Evolutionary conservation across 306 rosid genomes (phyloP), one percentile per base, ranked within the genome.

Genomic region (Sesbania bispinosa): DNA sequence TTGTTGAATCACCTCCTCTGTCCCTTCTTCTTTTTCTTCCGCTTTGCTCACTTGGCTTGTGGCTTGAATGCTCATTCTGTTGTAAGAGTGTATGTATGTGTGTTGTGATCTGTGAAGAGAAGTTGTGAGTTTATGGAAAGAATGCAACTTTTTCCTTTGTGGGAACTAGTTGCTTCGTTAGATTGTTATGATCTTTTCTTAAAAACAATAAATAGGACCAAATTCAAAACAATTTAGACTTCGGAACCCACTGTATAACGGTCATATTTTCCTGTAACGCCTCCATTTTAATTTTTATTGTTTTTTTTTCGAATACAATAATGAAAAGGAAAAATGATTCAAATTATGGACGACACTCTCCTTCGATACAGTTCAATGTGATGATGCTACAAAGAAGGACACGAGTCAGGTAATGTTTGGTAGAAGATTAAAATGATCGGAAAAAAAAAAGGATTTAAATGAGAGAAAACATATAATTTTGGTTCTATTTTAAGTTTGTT

Each of bases 41-140:
- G 35, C 30, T 48, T 65, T 63, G 35, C 43, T 29, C 35, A 58
- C 74, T 69, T 38, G 73, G 73, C 41, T 50, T 62, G 66, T 18
- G 60, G 48, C 72, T 86, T 59, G 76, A 79, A 50, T 74, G 74
- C 14, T 72, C 24, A 55, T 48, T 27, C 21, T 75, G 41, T n/a
- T 66, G 64, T 8, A 26, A 54, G 61, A n/a, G n/a, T n/a, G n/a
- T n/a, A n/a, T n/a, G n/a, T n/a, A n/a, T n/a, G n/a, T n/a, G n/a
- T n/a, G n/a, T n/a, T n/a, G n/a, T n/a, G n/a, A n/a, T n/a, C n/a
- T 43, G 13, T 27, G 38, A 42, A 42, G 69, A 15, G 53, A 39
- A 45, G 36, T 1, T 9, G 33, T 13, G 65, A 7, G 9, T 35
- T 62, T 62, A 74, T 38, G 57, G 69, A 23, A 52, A 26, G 69